Base-by-base conservation (phyloP, 148 eudicot species). In the Pharnaceum exiguum region DNA sequence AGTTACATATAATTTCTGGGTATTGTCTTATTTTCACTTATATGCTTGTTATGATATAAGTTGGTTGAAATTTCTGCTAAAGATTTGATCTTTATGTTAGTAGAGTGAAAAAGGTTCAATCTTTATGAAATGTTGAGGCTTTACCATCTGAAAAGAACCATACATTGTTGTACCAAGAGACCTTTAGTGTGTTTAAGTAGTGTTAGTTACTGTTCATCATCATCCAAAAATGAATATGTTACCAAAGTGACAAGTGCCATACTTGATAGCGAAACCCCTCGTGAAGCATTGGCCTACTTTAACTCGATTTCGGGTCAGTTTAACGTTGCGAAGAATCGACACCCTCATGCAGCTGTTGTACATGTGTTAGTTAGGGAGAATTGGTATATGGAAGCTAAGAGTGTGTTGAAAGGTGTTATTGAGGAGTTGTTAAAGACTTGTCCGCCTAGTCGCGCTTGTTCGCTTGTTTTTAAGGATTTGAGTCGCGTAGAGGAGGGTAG, bases 341-440 rank as follows among this genome's bases (percentile, higher is more conserved):
- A 45, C 44, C 71, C 67, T 6, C 82, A 87, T 60, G 65, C 87
- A 0, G 85, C 89, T 1, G 60, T 79, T 15, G 39, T 84, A 11
- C 70, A 70, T 40, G 71, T 66, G 35, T 53, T 90, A 46, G 74
- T 72, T 18, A 30, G 54, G 46, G 82, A 74, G 17, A 78, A 76
- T 35, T 57, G 77, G 63, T 90, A 80, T 47, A 38, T 65, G 55
- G 48, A 85, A 42, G 97, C 97, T 1, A 87, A 79, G 66, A 80
- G 82, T 74, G 82, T 90, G 87, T 75, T 77, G 56, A 79, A 79
- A 87, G 71, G 60, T 73, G 87, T 90, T 70, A 76, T 84, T 2
- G 69, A 73, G 36, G 67, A 65, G 42, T 65, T 84, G 33, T 75
- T 57, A 0, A 67, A 71, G 47, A 71, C 67, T 3, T 78, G 79